A percentile compares a stretch with the other conserved stretches of the same genome.
These are phyloP conservation scores for Bimuria novae-zelandiae DNA, from an alignment of 2,329 filamentous ascomycete genomes.

Conservation along the genomic window DNA sequence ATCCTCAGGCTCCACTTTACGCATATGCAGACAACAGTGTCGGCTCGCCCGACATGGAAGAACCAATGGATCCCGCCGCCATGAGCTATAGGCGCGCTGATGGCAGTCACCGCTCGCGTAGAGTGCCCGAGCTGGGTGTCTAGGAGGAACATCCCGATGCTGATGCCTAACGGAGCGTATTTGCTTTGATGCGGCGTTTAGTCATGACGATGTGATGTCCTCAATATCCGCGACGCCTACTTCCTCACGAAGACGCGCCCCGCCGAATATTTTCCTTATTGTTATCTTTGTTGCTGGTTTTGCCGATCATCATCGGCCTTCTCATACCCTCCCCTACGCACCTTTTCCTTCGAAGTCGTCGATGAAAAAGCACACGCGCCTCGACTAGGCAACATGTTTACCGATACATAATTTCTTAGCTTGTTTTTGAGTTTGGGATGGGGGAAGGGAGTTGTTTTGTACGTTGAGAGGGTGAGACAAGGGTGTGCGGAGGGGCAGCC, in stretches of 20 bases:
- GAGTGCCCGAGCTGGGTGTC: constrained; percentile 40
- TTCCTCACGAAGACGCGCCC: neutral
- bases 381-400: neutral
- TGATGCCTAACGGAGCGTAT: neutral
- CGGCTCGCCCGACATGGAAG: constrained; percentile 46
- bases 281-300: neutral
- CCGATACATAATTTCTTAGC: neutral
- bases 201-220: neutral
- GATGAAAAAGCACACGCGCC: neutral
- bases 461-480: no score
- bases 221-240: neutral
- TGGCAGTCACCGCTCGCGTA: constrained; percentile 47
- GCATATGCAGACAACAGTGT: constrained; percentile 32
- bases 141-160: constrained; percentile 13
- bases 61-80: constrained; percentile 42
- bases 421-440: neutral
- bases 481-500: no score
- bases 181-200: neutral
- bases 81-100: constrained; percentile 56
- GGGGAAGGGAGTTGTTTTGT: no score
- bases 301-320: neutral
- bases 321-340: neutral
- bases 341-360: neutral
- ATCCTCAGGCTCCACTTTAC: constrained; percentile 34
- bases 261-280: neutral